These are phyloP conservation scores for Pisolithus sp. DNA, from an alignment of 768 basidiomycete species.

Conservation along the genomic window DNA sequence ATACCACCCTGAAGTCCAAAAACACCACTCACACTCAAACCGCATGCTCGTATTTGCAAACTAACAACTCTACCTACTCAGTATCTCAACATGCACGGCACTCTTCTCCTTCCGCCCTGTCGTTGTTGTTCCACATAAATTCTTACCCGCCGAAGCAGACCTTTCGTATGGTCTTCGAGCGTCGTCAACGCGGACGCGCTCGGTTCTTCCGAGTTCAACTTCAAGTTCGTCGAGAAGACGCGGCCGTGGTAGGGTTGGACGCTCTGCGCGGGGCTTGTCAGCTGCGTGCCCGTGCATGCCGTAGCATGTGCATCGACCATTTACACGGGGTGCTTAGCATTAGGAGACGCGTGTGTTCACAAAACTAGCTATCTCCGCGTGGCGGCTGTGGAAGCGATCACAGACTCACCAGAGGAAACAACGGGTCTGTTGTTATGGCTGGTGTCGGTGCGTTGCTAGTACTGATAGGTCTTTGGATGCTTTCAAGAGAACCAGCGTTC, in stretches of 20 bases:
- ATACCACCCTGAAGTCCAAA: no score
- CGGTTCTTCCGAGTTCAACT: slow-evolving; percentile 74
- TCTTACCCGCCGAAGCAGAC: slow-evolving; percentile 39
- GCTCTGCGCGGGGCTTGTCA: no score
- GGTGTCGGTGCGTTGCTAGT: slow-evolving; percentile 43
- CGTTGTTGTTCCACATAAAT: slow-evolving; percentile 47
- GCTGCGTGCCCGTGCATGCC: no score
- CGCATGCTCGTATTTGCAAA: slow-evolving; percentile 15
- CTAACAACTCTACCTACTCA: no score
- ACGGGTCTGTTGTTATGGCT: slow-evolving; percentile 24
- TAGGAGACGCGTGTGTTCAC: no score
- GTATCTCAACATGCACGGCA: no score
- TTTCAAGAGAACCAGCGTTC: slow-evolving; percentile 55
- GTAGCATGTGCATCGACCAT: slow-evolving; percentile 36
- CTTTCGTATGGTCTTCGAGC: slow-evolving; percentile 26
- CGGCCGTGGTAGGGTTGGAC: no score
- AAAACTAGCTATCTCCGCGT: background rate
- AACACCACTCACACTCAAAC: slow-evolving; percentile 18
- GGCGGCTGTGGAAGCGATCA: background rate
- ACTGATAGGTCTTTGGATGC: slow-evolving; percentile 45
- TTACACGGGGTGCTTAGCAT: slow-evolving; percentile 40
- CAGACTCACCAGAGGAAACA: background rate
- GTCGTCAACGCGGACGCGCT: slow-evolving; percentile 18
- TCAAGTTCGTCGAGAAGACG: slow-evolving; percentile 62
- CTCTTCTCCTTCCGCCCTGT: no score